A percentile compares a stretch with the other conserved stretches of the same genome.
Evolutionary conservation across 805 yeast genomes (phyloP).

Genomic region (Lipomyces orientalis): DNA sequence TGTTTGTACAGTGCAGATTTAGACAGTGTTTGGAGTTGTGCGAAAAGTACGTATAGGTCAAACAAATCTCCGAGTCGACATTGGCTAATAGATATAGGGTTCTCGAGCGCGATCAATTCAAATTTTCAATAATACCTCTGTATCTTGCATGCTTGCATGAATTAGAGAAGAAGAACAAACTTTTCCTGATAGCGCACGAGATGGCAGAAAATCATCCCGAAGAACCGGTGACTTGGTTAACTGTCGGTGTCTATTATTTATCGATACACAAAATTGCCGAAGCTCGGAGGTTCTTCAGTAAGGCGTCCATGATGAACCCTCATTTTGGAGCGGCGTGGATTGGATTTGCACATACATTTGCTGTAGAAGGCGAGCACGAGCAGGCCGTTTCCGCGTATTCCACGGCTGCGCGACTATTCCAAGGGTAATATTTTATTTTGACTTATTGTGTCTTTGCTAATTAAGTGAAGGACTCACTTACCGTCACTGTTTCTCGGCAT

Average conservation of each 20-base stretch:
- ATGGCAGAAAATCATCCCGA: slow-evolving; percentile 84
- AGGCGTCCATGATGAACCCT: slow-evolving; percentile 86
- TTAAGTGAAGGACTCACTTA: slow-evolving; percentile 72
- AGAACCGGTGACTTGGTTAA: slow-evolving; percentile 84
- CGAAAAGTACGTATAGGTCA: slow-evolving; percentile 52
- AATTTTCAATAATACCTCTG: slow-evolving; percentile 72
- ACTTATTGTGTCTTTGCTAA: slow-evolving; percentile 40
- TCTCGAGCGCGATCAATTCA: slow-evolving; percentile 62
- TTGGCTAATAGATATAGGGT: slow-evolving; percentile 31
- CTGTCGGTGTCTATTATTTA: slow-evolving; percentile 89
- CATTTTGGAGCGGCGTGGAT: slow-evolving; percentile 96
- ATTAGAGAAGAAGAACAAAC: slow-evolving; percentile 76
- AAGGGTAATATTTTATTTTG: slow-evolving; percentile 40
- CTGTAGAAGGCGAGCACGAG: slow-evolving; percentile 98
- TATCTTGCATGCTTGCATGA: slow-evolving; percentile 87
- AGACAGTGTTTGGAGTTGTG: slow-evolving; percentile 77
- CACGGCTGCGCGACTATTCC: slow-evolving; percentile 87
- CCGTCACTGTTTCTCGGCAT: slow-evolving; percentile 92
- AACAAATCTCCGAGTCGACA: not conserved
- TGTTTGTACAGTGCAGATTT: slow-evolving; percentile 77
- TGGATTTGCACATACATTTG: slow-evolving; percentile 97
- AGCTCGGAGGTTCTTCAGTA: slow-evolving; percentile 85
- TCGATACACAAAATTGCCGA: slow-evolving; percentile 73
- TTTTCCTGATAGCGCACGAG: slow-evolving; percentile 81
- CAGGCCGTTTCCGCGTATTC: slow-evolving; percentile 98